Conservation (phyloP, 1,139 yeast genomes). For the Geotrichum phurueaensis region DNA sequence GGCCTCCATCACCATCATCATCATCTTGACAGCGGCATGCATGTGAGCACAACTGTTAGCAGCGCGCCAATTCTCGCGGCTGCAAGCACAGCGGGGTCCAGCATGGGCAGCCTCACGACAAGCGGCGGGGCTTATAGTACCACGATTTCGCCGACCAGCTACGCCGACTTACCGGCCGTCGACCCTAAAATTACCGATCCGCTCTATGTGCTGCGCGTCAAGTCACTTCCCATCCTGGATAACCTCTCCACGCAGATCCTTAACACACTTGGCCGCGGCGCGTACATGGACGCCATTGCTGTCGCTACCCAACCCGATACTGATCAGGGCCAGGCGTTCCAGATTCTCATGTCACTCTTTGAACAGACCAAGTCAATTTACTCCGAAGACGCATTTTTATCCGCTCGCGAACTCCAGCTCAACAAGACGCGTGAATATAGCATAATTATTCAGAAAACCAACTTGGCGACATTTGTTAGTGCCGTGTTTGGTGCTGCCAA, state of each 20-base stretch:
- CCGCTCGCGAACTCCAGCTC: slow-evolving; percentile 21
- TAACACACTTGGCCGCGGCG: slow-evolving; percentile 59
- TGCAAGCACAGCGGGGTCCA: background rate
- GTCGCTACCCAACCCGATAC: slow-evolving; percentile 68
- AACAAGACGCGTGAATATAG: slow-evolving; percentile 41
- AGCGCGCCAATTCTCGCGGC: background rate
- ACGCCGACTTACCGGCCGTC: slow-evolving; percentile 5
- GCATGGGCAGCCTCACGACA: background rate
- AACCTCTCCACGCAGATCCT: slow-evolving; percentile 69
- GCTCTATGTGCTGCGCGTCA: slow-evolving; percentile 41
- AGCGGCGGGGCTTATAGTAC: slow-evolving; percentile 16
- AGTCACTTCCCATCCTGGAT: slow-evolving; percentile 67
- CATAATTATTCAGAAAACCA: slow-evolving; percentile 69
- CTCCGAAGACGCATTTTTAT: slow-evolving; percentile 28
- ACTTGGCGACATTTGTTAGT: slow-evolving; percentile 77
- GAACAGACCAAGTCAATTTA: slow-evolving; percentile 45
- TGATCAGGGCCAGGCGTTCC: slow-evolving; percentile 66
- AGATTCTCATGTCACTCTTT: slow-evolving; percentile 65
- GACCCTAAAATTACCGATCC: slow-evolving; percentile 10
- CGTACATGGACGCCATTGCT: slow-evolving; percentile 68
- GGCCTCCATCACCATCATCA: background rate
- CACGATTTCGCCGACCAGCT: slow-evolving; percentile 36
- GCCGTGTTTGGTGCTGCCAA: slow-evolving; percentile 81
- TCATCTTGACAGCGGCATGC: background rate
- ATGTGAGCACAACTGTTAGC: background rate